Base-by-base conservation (phyloP, 139 green algal species). In the Zygnema circumcarinatum region DNA sequence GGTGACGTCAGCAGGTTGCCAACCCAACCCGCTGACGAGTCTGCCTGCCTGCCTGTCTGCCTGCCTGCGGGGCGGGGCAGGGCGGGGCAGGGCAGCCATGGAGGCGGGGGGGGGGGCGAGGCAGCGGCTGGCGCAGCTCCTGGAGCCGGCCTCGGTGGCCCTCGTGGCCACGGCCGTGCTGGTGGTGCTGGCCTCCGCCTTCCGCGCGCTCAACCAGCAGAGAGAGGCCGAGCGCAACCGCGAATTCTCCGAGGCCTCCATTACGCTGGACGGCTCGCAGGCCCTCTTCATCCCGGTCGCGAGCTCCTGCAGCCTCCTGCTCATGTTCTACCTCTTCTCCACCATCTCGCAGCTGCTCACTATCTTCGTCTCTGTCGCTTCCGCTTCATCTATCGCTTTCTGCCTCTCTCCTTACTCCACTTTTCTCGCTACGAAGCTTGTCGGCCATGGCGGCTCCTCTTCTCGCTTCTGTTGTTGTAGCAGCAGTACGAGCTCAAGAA, bases 251-350 rank as follows among this genome's bases (percentile, higher is more conserved):
- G 81, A 84, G 2, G 32, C n/a, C 21, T 33, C 42, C 62, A 82
- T 89, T 22, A 89, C 67, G 2, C 87, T 91, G 11, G 68, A 91
- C 67, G 7, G 7, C 2, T 52, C 35, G 16, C 87, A 89, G 38
- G 80, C 87, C 33, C 68, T 91, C 16, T 33, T 91, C 1, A 35
- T 91, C 22, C 87, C 87, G 2, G 1, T 91, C 22, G 87, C 87
- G 20, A 79, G 38, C 38, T 91, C 87, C 40, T 83, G n/a, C 67
- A 74, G 33, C 3, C 67, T 91, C 7, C 87, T 91, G 3, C 35
- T 89, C 73, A 89, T 91, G 75, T 91, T 91, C n/a, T 91, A 91
- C 74, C 41, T 91, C 21, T 91, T 91, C 74, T 39, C 81, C 67
- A 33, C 80, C 33, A 35, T 89, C 22, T 89, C 81, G 22, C 86